phyloP scores from a whole-genome alignment of 306 rosid species.

The Gillenia trifoliata region DNA sequence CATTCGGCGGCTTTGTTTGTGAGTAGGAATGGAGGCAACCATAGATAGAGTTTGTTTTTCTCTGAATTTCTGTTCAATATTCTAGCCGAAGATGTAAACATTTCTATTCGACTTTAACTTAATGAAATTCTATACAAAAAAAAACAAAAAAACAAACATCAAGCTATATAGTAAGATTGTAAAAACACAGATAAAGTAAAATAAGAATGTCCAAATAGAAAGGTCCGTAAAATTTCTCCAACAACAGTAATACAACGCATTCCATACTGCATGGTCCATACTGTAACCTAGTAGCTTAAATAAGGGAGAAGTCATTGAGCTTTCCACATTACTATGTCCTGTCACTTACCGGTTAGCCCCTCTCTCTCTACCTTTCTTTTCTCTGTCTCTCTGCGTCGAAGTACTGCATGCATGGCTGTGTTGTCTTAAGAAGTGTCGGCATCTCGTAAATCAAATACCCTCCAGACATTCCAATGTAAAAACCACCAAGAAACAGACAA shows the following conservation, averaged over 20 bases:
- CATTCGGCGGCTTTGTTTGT: no score
- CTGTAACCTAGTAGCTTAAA: not conserved
- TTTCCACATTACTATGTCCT: not conserved
- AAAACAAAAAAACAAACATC: no score
- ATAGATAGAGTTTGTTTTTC: no score
- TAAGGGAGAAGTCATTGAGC: not conserved
- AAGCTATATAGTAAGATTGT: no score
- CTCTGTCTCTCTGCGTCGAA: not conserved
- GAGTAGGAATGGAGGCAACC: no score
- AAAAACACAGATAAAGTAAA: no score
- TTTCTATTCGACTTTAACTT: no score
- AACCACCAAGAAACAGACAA: not conserved
- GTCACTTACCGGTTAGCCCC: not conserved
- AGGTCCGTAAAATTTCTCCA: no score
- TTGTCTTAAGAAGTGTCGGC: not conserved
- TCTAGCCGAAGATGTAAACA: no score
- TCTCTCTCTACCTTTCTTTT: not conserved
- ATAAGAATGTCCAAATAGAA: no score
- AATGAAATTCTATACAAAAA: no score
- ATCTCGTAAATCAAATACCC: not conserved
- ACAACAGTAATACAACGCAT: not conserved
- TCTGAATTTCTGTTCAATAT: no score
- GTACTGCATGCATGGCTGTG: not conserved
- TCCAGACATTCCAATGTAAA: not conserved
- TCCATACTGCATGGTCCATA: not conserved